Evolutionary conservation across 2,329 filamentous ascomycete genomes (phyloP).

Genomic region (Mycosphaerelloides madeirae): DNA sequence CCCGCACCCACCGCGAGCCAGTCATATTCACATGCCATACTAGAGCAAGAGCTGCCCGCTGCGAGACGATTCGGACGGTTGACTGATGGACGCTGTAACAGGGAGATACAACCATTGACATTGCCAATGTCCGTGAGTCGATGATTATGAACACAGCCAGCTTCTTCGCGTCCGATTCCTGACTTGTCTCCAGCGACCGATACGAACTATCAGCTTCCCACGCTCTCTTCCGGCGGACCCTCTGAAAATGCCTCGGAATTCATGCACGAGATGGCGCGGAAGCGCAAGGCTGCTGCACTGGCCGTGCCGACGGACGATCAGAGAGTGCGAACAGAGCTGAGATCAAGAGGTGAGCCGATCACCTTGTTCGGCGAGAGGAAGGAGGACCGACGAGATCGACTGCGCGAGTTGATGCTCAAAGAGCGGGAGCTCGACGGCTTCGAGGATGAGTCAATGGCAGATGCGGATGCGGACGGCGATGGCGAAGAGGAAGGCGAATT

Average conservation of each 20-base stretch:
- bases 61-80: slow-evolving; percentile 10
- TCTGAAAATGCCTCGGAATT: slow-evolving; percentile 81
- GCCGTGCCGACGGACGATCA: slow-evolving; percentile 91
- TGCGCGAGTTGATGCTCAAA: slow-evolving; percentile 70
- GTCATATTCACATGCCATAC: slow-evolving; percentile 32
- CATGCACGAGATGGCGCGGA: slow-evolving; percentile 82
- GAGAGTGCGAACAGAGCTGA: slow-evolving; percentile 72
- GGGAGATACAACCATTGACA: slow-evolving; percentile 56
- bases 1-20: slow-evolving; percentile 7
- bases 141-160: slow-evolving; percentile 13
- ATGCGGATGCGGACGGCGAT: slow-evolving; percentile 57
- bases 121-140: slow-evolving; percentile 59
- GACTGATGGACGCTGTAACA: slow-evolving; percentile 32
- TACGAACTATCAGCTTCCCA: slow-evolving; percentile 76
- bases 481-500: slow-evolving; percentile 87
- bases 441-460: slow-evolving; percentile 52
- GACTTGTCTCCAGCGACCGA: slow-evolving; percentile 54
- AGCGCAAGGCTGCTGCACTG: slow-evolving; percentile 80
- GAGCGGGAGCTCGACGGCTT: slow-evolving; percentile 59
- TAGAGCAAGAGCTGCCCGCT: slow-evolving; percentile 19
- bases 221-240: slow-evolving; percentile 60
- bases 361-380: slow-evolving; percentile 91
- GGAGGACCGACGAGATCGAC: slow-evolving; percentile 76
- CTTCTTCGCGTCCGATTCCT: neutral
- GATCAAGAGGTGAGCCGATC: slow-evolving; percentile 86